A percentile compares a stretch with the other conserved stretches of the same genome.
Conservation (phyloP, 371 early-diverging fungal genomes). For the Catenaria anguillulae region DNA sequence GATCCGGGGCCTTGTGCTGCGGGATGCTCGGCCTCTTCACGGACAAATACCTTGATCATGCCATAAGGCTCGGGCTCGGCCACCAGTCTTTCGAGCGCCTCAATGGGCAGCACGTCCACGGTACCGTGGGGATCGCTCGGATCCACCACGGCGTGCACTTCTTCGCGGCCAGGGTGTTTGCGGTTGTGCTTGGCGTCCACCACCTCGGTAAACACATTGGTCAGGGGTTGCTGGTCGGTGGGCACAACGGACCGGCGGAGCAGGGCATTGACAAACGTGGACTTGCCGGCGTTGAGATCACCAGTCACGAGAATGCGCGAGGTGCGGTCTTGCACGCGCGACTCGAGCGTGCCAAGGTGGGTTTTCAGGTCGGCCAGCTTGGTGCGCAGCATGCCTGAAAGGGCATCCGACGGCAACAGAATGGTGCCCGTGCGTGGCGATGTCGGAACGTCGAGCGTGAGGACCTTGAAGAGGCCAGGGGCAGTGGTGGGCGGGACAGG, state of each 20-base stretch:
- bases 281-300: constrained; percentile 93
- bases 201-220: constrained; percentile 84
- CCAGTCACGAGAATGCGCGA: constrained; percentile 87
- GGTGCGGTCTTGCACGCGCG: constrained; percentile 72
- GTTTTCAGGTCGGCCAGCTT: constrained; percentile 15
- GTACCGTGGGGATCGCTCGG: constrained; percentile 4
- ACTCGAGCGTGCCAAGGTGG: constrained; percentile 63
- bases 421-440: background rate
- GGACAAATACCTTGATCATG: constrained; percentile 78
- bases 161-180: constrained; percentile 28
- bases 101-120: background rate
- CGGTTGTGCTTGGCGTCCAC: constrained; percentile 51
- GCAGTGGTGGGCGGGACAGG: background rate
- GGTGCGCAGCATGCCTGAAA: background rate
- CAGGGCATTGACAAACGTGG: constrained; percentile 89
- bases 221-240: constrained; percentile 93
- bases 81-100: constrained; percentile 22
- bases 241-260: constrained; percentile 75
- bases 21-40: constrained; percentile 36
- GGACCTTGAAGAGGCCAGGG: background rate
- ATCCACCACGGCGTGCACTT: constrained; percentile 71
- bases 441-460: background rate
- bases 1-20: too few species aligned
- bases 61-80: constrained; percentile 51
- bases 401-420: background rate